A percentile compares a stretch with the other conserved stretches of the same genome.
These are phyloP conservation scores for Citrus sp. DNA, from an alignment of 345 rosid species.

Conservation along the genomic window DNA sequence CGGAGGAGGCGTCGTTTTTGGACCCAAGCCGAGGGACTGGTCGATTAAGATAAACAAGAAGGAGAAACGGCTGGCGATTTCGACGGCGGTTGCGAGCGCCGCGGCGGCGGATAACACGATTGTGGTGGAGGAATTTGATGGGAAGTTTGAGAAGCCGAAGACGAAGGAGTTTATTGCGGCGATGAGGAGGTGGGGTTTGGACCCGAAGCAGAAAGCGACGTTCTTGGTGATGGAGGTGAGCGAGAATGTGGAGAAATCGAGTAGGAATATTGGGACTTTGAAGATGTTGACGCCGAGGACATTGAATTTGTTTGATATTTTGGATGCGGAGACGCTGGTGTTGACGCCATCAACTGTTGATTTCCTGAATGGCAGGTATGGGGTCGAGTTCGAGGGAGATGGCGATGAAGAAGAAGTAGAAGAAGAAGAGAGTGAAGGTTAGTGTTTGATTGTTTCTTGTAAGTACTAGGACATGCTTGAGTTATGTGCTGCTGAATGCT, in stretches of 20 bases:
- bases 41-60: constrained; percentile 83
- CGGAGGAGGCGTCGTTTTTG: constrained; percentile 86
- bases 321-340: constrained; percentile 83
- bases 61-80: constrained; percentile 78
- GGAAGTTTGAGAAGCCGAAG: constrained; percentile 68
- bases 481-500: not conserved
- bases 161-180: constrained; percentile 82
- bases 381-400: constrained; percentile 40
- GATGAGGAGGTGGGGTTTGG: constrained; percentile 83
- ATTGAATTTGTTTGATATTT: constrained; percentile 76
- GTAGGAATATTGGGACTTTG: constrained; percentile 85
- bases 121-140: constrained; percentile 86
- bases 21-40: constrained; percentile 91
- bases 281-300: constrained; percentile 89
- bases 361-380: constrained; percentile 68
- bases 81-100: constrained; percentile 80
- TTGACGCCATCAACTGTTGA: constrained; percentile 72
- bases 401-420: constrained; percentile 31
- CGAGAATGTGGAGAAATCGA: constrained; percentile 56
- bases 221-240: constrained; percentile 73
- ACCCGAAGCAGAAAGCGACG: constrained; percentile 82
- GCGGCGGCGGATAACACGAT: constrained; percentile 51
- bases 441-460: constrained; percentile 7
- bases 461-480: not conserved
- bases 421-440: constrained; percentile 36